Base-by-base conservation (phyloP, 192 early-diverging fungal genomes). In the Jimgerdemannia lactiflua region DNA sequence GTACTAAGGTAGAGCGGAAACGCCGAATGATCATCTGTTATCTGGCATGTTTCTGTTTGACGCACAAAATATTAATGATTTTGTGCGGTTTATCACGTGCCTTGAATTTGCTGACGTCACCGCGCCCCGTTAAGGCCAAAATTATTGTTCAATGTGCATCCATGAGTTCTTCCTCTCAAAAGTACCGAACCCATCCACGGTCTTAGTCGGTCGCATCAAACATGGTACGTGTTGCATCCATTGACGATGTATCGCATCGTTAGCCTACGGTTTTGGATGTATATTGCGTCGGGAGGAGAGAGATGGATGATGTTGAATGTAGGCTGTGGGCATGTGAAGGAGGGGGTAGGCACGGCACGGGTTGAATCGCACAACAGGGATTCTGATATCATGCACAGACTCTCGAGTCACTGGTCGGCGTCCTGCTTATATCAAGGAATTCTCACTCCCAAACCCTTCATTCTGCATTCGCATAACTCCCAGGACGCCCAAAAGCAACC, bases 401-500 rank as follows among this genome's bases (percentile, higher is more conserved):
- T 29, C 29, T 29, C 29, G 29, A 29, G 29, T 29, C 29, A 29
- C 29, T 29, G 29, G 29, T 29, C 29, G 29, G 29, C 29, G 29
- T 1, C 29, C 29, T 29, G 29, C 29, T 1, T 29, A 29, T 29
- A 29, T 29, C 29, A 29, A 29, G 29, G 29, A 29, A 29, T 29
- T 29, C 29, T 29, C 29, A 29, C 29, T 29, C 29, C 29, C 1
- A 29, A 29, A 29, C 1, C 29, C 29, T 29, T 29, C 67, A 68
- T 39, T 39, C 67, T 19, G 0, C 6, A 68, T 19, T 14, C 19
- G 40, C 19, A 68, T 19, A 10, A 7, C 67, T 68, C 70, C 44
- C 68, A 83, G 81, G 81, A 83, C 73, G 42, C 75, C 43, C 71
- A 75, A 64, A 87, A 89, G 86, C 80, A 79, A 73, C 77, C 82